phyloP scores from a whole-genome alignment of 1,284 basidiomycete species.

The Xerocomus nothofagi region DNA sequence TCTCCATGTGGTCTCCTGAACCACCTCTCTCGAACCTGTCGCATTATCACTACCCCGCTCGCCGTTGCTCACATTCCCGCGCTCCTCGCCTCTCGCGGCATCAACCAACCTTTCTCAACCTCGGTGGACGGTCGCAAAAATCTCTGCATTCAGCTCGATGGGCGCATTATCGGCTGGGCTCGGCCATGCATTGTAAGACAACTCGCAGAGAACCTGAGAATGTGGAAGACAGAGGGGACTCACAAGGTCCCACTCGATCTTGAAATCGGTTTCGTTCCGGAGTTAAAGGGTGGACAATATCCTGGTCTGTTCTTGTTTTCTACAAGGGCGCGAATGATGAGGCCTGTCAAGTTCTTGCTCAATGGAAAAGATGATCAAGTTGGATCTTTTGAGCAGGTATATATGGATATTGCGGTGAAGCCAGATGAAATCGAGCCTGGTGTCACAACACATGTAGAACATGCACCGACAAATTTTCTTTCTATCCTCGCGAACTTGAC shows the following conservation, averaged over 20 bases:
- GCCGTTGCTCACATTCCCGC: constrained; percentile 78
- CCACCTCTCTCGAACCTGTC: constrained; percentile 93
- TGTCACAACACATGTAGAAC: constrained; percentile 90
- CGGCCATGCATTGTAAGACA: constrained; percentile 72
- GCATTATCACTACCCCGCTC: constrained; percentile 82
- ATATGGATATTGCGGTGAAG: constrained; percentile 97
- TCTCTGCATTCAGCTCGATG: constrained; percentile 92
- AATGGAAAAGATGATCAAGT: constrained; percentile 90
- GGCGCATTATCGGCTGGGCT: constrained; percentile 95
- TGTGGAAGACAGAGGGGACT: constrained; percentile 93
- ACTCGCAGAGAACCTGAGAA: constrained; percentile 82
- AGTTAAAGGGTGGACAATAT: constrained; percentile 93
- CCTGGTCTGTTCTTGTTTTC: constrained; percentile 96
- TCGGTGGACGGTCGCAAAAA: constrained; percentile 81
- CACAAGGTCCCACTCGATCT: constrained; percentile 88
- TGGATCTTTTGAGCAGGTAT: constrained; percentile 98
- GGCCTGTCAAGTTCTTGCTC: constrained; percentile 89
- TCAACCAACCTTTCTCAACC: constrained; percentile 87
- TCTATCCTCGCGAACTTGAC: constrained; percentile 84
- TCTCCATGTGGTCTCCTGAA: constrained; percentile 97
- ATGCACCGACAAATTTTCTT: constrained; percentile 93
- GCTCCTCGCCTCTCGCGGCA: constrained; percentile 87
- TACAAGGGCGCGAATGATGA: constrained; percentile 92
- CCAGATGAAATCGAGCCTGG: constrained; percentile 85
- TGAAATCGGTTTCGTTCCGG: constrained; percentile 92